Base-by-base conservation (phyloP, 441 rosid species). In the Melastoma candidum region DNA sequence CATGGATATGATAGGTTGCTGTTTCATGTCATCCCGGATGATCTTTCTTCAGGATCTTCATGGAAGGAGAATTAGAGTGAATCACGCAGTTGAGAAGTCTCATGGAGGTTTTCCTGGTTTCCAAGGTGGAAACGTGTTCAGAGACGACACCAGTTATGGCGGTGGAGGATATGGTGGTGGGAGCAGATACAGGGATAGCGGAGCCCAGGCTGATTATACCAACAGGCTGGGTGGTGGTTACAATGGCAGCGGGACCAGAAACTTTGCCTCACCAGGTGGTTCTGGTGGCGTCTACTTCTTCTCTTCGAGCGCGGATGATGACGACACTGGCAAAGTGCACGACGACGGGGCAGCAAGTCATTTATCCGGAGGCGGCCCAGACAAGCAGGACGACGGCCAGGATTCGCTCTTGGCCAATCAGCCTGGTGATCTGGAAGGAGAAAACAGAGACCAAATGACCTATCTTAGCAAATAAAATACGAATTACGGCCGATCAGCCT, bases 31-130 rank as follows among this genome's bases (percentile, higher is more conserved):
- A 24, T 52, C 36, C 29, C 44, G 27, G 56, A 26, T 10, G 9
- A 13, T 27, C 13, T 52, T 60, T 17, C 53, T 3, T 39, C 22
- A 60, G 64, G 64, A 60, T 52, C 64, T 60, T 46, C 58, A 60
- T 47, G 58, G 64, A 22, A 57, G 64, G 48, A 53, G 46, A 46
- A 12, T 60, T 6, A 60, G 53, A 47, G 64, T 60, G 58, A 47
- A 53, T 46, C 39, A 53, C 13, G 64, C 64, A 2, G 7, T 51
- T 41, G 58, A 60, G 53, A 53, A 53, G 57, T 50, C 63, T 59
- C 45, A 36, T 3, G 24, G 52, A 46, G 57, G 57, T 29, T 46
- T 46, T 47, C 12, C 56, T 36, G 56, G 56, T 4, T 52, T 52
- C 22, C 56, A 26, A 36, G 56, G 56, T 12, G 56, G 46, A 0